These are phyloP conservation scores for Neoarthrinium moseri DNA, from an alignment of 2,329 filamentous ascomycete genomes.

Conservation along the genomic window DNA sequence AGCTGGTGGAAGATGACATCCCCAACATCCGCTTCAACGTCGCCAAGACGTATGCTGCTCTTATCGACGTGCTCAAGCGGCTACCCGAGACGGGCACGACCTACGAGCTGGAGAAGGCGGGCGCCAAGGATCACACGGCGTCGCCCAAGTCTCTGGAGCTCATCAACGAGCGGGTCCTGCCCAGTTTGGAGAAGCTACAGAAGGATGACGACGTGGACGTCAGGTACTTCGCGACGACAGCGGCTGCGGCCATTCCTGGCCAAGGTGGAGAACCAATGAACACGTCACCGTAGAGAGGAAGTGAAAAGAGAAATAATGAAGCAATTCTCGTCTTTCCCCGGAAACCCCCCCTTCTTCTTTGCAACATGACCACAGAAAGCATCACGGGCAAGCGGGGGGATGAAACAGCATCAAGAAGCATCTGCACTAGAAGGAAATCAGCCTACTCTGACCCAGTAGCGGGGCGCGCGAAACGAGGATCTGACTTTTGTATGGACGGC, in stretches of 20 bases:
- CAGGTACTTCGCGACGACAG: slow-evolving; percentile 93
- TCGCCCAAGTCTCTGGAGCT: slow-evolving; percentile 74
- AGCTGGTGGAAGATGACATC: slow-evolving; percentile 90
- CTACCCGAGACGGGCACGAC: slow-evolving; percentile 87
- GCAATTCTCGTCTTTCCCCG: slow-evolving; percentile 14
- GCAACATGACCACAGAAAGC: slow-evolving; percentile 5
- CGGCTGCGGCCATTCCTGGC: slow-evolving; percentile 60
- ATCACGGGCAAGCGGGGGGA: background rate
- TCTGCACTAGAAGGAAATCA: no score
- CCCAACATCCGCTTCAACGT: slow-evolving; percentile 99
- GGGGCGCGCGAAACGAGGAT: background rate
- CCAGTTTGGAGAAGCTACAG: slow-evolving; percentile 91
- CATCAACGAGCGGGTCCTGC: slow-evolving; percentile 82
- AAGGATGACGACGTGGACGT: slow-evolving; percentile 98
- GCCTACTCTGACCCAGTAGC: background rate
- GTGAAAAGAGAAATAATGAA: slow-evolving; percentile 20
- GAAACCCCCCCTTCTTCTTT: background rate
- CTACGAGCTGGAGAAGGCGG: slow-evolving; percentile 79
- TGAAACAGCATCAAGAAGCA: slow-evolving; percentile 5
- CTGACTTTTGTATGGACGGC: background rate
- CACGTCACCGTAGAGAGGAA: slow-evolving; percentile 54
- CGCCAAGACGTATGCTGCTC: slow-evolving; percentile 89
- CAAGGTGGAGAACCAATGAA: slow-evolving; percentile 60
- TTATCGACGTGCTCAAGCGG: slow-evolving; percentile 89
- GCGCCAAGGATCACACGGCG: slow-evolving; percentile 52